Percentiles rank a stretch among this genome's conserved stretches.
Evolutionary conservation across 345 rosid species (phyloP).

Genomic region (Aethionema arabicum): DNA sequence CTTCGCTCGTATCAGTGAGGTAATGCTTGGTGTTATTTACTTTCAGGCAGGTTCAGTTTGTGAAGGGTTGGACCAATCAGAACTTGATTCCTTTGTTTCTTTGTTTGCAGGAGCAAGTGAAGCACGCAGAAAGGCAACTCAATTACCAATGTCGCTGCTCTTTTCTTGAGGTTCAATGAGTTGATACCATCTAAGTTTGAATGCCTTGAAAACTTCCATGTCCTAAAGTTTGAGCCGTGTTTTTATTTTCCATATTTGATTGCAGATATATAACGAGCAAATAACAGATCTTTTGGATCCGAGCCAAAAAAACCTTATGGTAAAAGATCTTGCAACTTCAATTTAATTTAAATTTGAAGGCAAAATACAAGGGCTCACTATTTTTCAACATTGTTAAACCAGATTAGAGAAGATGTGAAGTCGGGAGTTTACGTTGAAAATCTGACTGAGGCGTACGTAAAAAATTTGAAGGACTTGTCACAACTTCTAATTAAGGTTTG

Average conservation of each 20-base stretch:
- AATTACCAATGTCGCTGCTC: slow-evolving; percentile 96
- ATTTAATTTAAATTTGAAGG: slow-evolving; percentile 8
- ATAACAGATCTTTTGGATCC: slow-evolving; percentile 96
- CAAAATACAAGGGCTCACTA: slow-evolving; percentile 16
- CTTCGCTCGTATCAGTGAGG: slow-evolving; percentile 88
- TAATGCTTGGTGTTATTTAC: slow-evolving; percentile 34
- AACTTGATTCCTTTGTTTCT: slow-evolving; percentile 6
- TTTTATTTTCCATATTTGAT: slow-evolving; percentile 29
- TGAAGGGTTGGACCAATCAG: slow-evolving; percentile 8
- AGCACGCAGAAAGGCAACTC: slow-evolving; percentile 79
- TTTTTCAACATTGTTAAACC: slow-evolving; percentile 27
- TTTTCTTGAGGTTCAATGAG: slow-evolving; percentile 74
- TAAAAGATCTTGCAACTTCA: slow-evolving; percentile 34
- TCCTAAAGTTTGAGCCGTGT: slow-evolving; percentile 22
- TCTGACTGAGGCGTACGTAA: slow-evolving; percentile 77
- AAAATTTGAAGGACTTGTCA: slow-evolving; percentile 73
- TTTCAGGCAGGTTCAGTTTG: slow-evolving; percentile 8
- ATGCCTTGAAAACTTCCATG: slow-evolving; percentile 1
- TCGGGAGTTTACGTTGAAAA: slow-evolving; percentile 93
- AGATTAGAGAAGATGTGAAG: slow-evolving; percentile 98
- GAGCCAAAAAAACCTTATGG: slow-evolving; percentile 84
- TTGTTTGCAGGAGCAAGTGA: slow-evolving; percentile 75
- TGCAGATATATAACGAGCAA: slow-evolving; percentile 97
- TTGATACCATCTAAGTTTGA: slow-evolving; percentile 15
- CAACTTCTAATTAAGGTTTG: slow-evolving; percentile 80